phyloP scores from a whole-genome alignment of 257 asterid genomes.

The Solanum chiquidenum region DNA sequence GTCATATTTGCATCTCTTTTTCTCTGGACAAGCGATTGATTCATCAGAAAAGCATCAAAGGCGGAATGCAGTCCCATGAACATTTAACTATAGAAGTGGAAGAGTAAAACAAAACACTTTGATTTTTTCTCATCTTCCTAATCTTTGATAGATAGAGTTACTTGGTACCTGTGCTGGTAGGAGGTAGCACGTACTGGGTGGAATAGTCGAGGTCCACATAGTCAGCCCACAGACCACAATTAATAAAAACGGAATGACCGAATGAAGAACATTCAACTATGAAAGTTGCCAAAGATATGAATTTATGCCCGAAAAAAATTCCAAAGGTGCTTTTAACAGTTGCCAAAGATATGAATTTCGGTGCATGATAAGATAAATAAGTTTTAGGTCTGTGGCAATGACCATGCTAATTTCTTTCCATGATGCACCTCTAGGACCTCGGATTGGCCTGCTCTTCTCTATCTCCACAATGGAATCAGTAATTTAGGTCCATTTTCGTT shows the following conservation, averaged over 20 bases:
- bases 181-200: neutral
- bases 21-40: neutral
- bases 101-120: neutral
- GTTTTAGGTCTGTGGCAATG: neutral
- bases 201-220: neutral
- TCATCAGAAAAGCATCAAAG: neutral
- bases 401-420: neutral
- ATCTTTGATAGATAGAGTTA: neutral
- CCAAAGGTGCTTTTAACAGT: neutral
- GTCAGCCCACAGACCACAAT: rapidly evolving
- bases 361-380: neutral
- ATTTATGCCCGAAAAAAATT: neutral
- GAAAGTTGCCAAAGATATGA: neutral
- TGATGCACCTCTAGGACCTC: neutral
- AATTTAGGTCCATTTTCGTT: neutral
- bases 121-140: neutral
- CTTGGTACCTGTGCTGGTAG: neutral
- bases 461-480: neutral
- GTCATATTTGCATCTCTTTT: neutral
- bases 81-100: neutral
- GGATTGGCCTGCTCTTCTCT: neutral
- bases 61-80: neutral
- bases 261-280: neutral
- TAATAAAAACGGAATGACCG: neutral
- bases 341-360: no score